Conservation (phyloP, 495 filamentous ascomycete species). For the Penicillium diatomitis region DNA sequence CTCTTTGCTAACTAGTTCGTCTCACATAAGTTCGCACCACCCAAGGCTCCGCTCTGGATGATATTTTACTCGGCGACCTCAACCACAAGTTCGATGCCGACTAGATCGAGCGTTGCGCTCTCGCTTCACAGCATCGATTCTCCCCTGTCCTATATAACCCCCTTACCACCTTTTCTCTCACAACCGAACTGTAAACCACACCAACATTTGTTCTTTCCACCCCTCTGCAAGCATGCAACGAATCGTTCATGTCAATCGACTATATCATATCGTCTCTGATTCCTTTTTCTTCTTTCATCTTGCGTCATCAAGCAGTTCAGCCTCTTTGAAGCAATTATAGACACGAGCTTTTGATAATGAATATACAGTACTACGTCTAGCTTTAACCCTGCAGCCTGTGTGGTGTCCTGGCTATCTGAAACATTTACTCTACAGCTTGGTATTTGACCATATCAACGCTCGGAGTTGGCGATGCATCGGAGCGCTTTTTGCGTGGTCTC, state of each 20-base stretch:
- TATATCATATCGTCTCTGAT: neutral
- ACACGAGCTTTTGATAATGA: constrained; percentile 8
- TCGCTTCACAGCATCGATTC: neutral
- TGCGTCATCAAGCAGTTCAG: neutral
- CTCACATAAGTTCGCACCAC: constrained; percentile 41
- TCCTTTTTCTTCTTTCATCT: neutral
- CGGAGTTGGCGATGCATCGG: no score
- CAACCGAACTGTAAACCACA: neutral
- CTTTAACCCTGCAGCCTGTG: no score
- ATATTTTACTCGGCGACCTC: constrained; percentile 46
- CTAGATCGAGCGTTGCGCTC: constrained; percentile 14
- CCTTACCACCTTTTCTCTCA: neutral
- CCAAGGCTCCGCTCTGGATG: constrained; percentile 43
- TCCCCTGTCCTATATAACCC: neutral
- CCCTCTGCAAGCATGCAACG: no score
- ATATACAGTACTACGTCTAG: no score
- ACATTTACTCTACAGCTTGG: no score
- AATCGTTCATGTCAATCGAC: no score
- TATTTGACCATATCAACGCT: no score
- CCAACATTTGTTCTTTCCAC: no score
- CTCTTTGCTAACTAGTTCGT: constrained; percentile 11
- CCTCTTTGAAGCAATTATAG: constrained; percentile 9
- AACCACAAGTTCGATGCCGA: constrained; percentile 44
- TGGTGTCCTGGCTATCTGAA: no score
- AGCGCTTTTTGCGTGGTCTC: no score